Percentiles rank a stretch among this genome's conserved stretches.
Evolutionary conservation across 768 basidiomycete genomes (phyloP).

Genomic region (Butyriboletus loyo): DNA sequence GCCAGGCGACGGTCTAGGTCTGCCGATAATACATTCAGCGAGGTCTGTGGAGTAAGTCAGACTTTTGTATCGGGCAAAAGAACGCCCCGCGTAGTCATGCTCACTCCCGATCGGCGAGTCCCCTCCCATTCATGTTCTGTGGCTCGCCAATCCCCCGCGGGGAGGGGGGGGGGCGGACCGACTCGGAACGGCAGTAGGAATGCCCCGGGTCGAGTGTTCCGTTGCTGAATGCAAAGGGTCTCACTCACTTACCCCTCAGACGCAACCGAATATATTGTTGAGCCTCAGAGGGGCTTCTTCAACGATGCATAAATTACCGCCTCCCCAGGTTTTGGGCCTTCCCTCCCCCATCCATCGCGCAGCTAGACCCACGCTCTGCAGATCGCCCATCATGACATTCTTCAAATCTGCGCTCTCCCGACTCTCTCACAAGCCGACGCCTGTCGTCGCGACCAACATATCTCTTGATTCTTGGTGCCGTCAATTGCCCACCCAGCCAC

Average conservation of each 20-base stretch:
- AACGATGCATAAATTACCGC: neutral
- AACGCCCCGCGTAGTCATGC: neutral
- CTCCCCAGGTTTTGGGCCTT: fast-evolving
- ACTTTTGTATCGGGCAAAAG: neutral
- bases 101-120: neutral
- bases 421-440: neutral
- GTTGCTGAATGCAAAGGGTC: neutral
- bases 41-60: neutral
- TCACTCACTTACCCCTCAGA: neutral
- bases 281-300: neutral
- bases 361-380: neutral
- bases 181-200: neutral
- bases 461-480: conserved; percentile 2
- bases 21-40: neutral
- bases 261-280: neutral
- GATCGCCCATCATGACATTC: neutral
- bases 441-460: neutral
- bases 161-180: no score
- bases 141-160: no score
- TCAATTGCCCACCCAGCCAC: neutral
- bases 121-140: neutral
- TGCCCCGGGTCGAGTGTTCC: neutral
- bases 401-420: conserved; percentile 3
- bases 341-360: neutral
- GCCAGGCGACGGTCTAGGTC: no score